phyloP scores from a whole-genome alignment of 2,329 filamentous ascomycete species.

The Pyrenochaeta sp. region DNA sequence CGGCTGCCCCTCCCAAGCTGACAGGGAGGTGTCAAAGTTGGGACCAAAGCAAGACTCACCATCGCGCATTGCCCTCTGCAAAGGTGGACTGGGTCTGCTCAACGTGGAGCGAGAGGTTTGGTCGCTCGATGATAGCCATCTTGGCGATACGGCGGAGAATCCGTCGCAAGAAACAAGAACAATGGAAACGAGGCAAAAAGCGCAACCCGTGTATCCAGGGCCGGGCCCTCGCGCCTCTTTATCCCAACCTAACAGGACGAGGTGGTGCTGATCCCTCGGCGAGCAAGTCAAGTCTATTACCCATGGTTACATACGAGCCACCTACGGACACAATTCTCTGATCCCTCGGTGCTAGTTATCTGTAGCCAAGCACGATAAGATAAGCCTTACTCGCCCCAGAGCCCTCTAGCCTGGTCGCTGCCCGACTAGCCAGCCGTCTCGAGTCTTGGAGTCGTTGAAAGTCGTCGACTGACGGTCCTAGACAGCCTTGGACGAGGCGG shows the following conservation, averaged over 20 bases:
- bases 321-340: no score
- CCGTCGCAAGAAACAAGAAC: not conserved
- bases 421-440: slow-evolving; percentile 1
- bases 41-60: slow-evolving; percentile 25
- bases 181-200: not conserved
- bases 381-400: slow-evolving; percentile 11
- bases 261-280: slow-evolving; percentile 1
- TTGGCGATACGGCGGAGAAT: not conserved
- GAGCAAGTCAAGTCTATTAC: slow-evolving; percentile 5
- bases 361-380: slow-evolving; percentile 9
- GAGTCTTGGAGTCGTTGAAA: no score
- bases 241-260: slow-evolving; percentile 2
- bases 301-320: no score
- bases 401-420: slow-evolving; percentile 3
- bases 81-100: slow-evolving; percentile 57
- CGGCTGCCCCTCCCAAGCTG: not conserved
- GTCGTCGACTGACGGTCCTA: no score
- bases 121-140: slow-evolving; percentile 46
- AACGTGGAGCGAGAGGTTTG: slow-evolving; percentile 50
- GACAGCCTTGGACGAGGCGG: no score
- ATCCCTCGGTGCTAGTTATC: slow-evolving; percentile 15
- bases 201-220: not conserved
- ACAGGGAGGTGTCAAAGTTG: not conserved
- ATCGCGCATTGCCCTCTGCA: slow-evolving; percentile 49
- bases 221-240: slow-evolving; percentile 6